Base-by-base conservation (phyloP, 2,329 filamentous ascomycete species). In the Chaetomiaceae sp. region DNA sequence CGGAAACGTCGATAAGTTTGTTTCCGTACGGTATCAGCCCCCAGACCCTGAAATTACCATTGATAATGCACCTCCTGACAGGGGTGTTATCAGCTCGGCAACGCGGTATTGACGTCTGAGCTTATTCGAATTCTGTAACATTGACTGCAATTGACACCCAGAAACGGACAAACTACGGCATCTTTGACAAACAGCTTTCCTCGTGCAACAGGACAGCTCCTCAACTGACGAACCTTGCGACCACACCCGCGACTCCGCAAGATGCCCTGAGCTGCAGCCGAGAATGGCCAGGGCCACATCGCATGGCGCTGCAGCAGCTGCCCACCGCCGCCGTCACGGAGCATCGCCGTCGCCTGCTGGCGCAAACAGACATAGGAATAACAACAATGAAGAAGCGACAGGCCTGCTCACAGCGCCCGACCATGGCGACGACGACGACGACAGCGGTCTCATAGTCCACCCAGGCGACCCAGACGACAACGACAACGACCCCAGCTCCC, bases 201-300 rank as follows among this genome's bases (percentile, higher is more conserved):
- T 19, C 11, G 17, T 23, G 6, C 12, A 36, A 19, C 25, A 22
- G 34, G 9, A 34, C 20, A 45, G 11, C n/a, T 17, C 27, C 34
- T 20, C 4, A 3, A 27, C n/a, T 14, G n/a, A 17, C 27, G 33
- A 31, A 8, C 5, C 6, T 25, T 34, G 38, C 27, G 33, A 25
- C 15, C 25, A 20, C 14, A 38, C 20, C 20, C 27, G 59, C 53
- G 54, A 49, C 59, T 25, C 19, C 51, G 47, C 54, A 56, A 63
- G 51, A 66, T 66, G 65, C 59, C 53, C 62, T 60, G 59, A 62
- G 62, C 27, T 31, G 51, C 42, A 40, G n/a, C 31, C 20, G 48
- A 59, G 58, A 53, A 65, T 63, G 65, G 61, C 64, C 61, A 62
- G 59, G 60, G 63, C 64, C 62, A 64, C 55, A 63, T 61, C 60